Conservation (phyloP, 768 basidiomycete species). For the Ramaria rubella region DNA sequence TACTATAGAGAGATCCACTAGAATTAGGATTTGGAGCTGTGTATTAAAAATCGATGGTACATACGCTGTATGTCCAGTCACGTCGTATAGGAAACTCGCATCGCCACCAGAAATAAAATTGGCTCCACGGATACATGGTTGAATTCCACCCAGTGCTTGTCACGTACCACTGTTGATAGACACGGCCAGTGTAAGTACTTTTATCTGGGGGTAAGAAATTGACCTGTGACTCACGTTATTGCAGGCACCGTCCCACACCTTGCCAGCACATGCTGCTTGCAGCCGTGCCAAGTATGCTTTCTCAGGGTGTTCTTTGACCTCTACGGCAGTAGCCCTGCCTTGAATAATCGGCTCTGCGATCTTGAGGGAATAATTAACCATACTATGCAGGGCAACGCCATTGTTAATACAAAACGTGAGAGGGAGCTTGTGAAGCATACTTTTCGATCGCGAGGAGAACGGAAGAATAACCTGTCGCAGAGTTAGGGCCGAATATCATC, state of each 20-base stretch:
- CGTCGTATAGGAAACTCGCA: background rate
- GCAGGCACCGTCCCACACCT: slow-evolving; percentile 6
- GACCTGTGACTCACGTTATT: background rate
- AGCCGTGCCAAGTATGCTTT: slow-evolving; percentile 5
- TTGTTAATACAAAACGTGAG: background rate
- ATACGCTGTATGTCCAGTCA: background rate
- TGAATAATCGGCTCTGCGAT: slow-evolving; percentile 13
- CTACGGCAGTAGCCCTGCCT: slow-evolving; percentile 13
- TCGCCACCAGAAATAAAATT: slow-evolving; percentile 3
- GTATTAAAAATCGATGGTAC: no score
- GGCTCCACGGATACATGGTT: slow-evolving; percentile 3
- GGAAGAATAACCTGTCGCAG: slow-evolving; percentile 18
- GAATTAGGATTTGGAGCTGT: no score
- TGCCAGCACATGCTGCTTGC: slow-evolving; percentile 14
- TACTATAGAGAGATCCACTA: no score
- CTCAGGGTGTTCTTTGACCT: slow-evolving; percentile 15
- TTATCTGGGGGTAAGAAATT: background rate
- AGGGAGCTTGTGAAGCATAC: background rate
- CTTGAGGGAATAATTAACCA: slow-evolving; percentile 8
- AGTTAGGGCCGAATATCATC: slow-evolving; percentile 19
- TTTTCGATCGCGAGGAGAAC: slow-evolving; percentile 17
- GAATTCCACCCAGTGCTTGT: background rate
- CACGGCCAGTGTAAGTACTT: no score
- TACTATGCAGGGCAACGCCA: background rate
- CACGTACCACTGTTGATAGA: slow-evolving; percentile 4